Conservation (phyloP, 495 filamentous ascomycete genomes). For the Hamigera avellanea region DNA sequence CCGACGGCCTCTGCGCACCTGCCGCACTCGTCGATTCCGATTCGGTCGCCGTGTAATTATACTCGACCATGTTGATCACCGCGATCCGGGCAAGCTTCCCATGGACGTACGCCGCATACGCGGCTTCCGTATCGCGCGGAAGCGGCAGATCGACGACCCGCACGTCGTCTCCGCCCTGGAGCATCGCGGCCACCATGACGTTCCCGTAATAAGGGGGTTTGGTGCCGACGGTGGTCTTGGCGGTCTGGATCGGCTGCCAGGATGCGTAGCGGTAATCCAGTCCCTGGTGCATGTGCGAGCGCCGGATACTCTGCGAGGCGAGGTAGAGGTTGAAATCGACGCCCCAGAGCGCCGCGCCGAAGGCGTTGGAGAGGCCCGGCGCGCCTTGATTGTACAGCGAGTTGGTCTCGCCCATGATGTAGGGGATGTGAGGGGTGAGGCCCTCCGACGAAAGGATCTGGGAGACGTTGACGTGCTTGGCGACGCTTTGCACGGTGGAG, state of each 20-base stretch:
- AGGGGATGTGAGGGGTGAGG: constrained; percentile 34
- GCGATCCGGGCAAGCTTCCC: constrained; percentile 35
- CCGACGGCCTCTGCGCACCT: constrained; percentile 11
- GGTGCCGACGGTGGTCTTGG: constrained; percentile 42
- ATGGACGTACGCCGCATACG: constrained; percentile 48
- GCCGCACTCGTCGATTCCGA: constrained; percentile 6
- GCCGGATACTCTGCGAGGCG: constrained; percentile 43
- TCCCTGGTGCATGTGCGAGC: constrained; percentile 57
- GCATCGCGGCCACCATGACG: constrained; percentile 45
- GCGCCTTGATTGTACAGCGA: constrained; percentile 53
- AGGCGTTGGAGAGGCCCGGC: constrained; percentile 53
- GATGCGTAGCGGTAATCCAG: constrained; percentile 46
- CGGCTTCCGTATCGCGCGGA: constrained; percentile 32
- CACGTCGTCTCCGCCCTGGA: constrained; percentile 26
- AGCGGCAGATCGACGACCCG: constrained; percentile 29
- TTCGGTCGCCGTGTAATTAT: constrained; percentile 40
- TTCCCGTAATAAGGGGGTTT: constrained; percentile 59
- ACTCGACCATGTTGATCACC: constrained; percentile 47
- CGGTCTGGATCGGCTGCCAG: constrained; percentile 51
- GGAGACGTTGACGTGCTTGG: constrained; percentile 34
- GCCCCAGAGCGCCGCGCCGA: constrained; percentile 61
- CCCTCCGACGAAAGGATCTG: constrained; percentile 20
- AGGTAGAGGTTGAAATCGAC: constrained; percentile 53
- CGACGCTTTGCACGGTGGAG: constrained; percentile 36
- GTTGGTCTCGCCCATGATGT: constrained; percentile 57